Percentiles rank a stretch among this genome's conserved stretches.
phyloP scores from a whole-genome alignment of 176 grass and related monocot species.

The Avena insularis region DNA sequence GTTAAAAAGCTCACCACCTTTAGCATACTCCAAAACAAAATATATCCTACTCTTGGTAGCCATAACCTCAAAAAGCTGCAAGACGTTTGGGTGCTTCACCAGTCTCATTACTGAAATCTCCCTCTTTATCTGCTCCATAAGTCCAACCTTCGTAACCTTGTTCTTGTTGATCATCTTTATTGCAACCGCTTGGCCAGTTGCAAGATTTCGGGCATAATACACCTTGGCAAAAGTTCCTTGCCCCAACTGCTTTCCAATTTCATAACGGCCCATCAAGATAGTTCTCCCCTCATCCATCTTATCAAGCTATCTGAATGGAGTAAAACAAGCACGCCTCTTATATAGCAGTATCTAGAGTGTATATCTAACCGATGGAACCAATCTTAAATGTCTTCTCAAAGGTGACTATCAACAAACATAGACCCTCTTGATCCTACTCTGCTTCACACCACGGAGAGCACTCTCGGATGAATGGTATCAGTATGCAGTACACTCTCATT shows the following conservation, averaged over 20 bases:
- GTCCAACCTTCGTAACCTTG: slow-evolving; percentile 82
- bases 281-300: slow-evolving; percentile 70
- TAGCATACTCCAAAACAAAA: slow-evolving; percentile 92
- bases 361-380: neutral
- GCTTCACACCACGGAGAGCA: slow-evolving; percentile 25
- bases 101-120: slow-evolving; percentile 95
- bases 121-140: slow-evolving; percentile 92
- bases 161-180: slow-evolving; percentile 98
- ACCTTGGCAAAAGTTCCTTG: slow-evolving; percentile 98
- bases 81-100: slow-evolving; percentile 85
- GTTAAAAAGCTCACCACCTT: slow-evolving; percentile 93
- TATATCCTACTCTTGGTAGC: slow-evolving; percentile 93
- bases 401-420: slow-evolving; percentile 42
- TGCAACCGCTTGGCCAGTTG: slow-evolving; percentile 70
- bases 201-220: slow-evolving; percentile 84
- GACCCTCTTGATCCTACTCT: slow-evolving; percentile 41
- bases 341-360: slow-evolving; percentile 4
- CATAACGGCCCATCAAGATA: slow-evolving; percentile 82
- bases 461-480: neutral
- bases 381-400: slow-evolving; percentile 59
- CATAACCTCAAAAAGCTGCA: slow-evolving; percentile 93
- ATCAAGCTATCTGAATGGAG: neutral
- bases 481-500: slow-evolving; percentile 40
- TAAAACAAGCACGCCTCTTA: slow-evolving; percentile 15
- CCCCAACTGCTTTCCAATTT: slow-evolving; percentile 80